Evolutionary conservation across 2,329 filamentous ascomycete genomes (phyloP).

Genomic region (Nakataea oryzae): DNA sequence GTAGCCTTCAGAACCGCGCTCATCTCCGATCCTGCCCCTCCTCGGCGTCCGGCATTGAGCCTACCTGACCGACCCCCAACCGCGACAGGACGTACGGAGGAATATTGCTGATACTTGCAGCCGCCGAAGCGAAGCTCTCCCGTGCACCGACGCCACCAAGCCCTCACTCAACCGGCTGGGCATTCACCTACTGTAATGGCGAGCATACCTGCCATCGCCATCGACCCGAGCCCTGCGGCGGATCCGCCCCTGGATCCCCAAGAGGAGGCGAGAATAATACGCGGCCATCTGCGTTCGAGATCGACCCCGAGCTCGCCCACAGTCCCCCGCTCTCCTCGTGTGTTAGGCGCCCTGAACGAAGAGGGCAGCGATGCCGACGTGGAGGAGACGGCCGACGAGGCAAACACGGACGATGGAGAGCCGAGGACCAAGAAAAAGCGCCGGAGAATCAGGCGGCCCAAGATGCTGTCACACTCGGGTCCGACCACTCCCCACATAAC

Average conservation of each 20-base stretch:
- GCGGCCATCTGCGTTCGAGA: conserved; percentile 10
- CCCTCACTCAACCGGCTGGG: background rate
- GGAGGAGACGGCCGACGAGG: conserved; percentile 78
- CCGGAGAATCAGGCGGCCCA: conserved; percentile 44
- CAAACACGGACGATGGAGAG: conserved; percentile 30
- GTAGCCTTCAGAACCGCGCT: background rate
- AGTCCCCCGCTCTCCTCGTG: conserved; percentile 25
- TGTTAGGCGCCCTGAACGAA: conserved; percentile 20
- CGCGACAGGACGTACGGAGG: too few species aligned
- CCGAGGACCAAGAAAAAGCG: conserved; percentile 53
- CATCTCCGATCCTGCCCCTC: too few species aligned
- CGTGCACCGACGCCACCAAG: background rate
- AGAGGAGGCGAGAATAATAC: conserved; percentile 1
- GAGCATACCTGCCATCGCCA: background rate
- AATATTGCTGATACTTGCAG: too few species aligned
- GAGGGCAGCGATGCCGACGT: conserved; percentile 63
- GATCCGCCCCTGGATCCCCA: background rate
- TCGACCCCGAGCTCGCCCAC: conserved; percentile 39
- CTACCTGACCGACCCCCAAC: too few species aligned
- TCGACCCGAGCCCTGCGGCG: background rate
- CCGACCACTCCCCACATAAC: conserved; percentile 54
- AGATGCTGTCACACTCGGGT: conserved; percentile 47
- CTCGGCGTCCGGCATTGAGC: background rate
- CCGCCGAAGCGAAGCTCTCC: background rate
- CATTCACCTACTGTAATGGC: background rate